These are phyloP conservation scores for Irpex rosettiformis DNA, from an alignment of 1,284 basidiomycete species.

Conservation along the genomic window DNA sequence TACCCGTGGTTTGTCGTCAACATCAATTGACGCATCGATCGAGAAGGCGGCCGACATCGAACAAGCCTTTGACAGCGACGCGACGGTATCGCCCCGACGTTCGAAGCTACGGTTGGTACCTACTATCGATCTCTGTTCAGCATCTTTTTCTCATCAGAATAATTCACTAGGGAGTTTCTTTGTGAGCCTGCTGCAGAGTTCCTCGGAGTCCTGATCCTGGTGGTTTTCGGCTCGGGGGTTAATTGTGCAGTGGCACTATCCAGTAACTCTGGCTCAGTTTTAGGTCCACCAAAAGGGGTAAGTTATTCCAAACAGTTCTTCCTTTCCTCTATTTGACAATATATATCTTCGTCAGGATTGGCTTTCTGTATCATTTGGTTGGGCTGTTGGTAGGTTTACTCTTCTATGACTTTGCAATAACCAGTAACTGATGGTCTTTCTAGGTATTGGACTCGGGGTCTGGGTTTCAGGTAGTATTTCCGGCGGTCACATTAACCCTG, in stretches of 20 bases:
- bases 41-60: not conserved
- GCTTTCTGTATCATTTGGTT: slow-evolving; percentile 60
- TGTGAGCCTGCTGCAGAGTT: slow-evolving; percentile 70
- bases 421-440: not conserved
- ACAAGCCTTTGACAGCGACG: not conserved
- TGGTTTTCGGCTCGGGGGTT: slow-evolving; percentile 64
- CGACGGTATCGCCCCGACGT: not conserved
- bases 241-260: slow-evolving; percentile 63
- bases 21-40: not conserved
- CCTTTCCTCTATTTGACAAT: not conserved
- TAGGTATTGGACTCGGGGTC: slow-evolving; percentile 44
- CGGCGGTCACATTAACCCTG: slow-evolving; percentile 79
- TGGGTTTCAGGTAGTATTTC: slow-evolving; percentile 67
- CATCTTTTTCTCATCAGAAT: not conserved
- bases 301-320: slow-evolving; percentile 29
- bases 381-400: slow-evolving; percentile 52
- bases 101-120: not conserved
- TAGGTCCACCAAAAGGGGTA: slow-evolving; percentile 60
- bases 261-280: slow-evolving; percentile 33
- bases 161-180: slow-evolving; percentile 22
- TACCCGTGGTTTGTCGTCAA: not conserved
- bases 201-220: slow-evolving; percentile 60
- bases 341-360: slow-evolving; percentile 39
- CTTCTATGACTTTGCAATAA: not conserved
- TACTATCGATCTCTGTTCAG: not conserved